Evolutionary conservation across 2,329 filamentous ascomycete genomes (phyloP), one percentile per base, ranked within the genome.

Genomic region (Leptographium radiaticola): DNA sequence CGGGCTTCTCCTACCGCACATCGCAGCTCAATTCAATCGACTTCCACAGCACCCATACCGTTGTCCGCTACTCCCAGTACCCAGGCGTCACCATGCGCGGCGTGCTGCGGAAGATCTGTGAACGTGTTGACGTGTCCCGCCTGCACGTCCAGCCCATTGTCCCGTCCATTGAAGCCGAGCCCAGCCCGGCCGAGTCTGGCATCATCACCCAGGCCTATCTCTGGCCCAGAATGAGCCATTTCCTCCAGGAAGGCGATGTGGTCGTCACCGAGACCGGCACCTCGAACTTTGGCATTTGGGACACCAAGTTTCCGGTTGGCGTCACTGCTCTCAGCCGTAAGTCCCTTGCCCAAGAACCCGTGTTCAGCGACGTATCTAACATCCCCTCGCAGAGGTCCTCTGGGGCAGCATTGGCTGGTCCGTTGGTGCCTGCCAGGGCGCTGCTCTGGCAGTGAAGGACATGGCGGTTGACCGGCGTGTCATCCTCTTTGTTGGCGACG

Each of bases 261-360:
- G 73, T 95, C 53, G 78, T 95, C 51, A 91, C 89, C 0, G 89
- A 94, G 67, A 95, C 89, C 2, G 89, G 89, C 42, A 95, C 89
- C 0, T 75, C 88, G 55, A 91, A 89, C 70, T 91, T 94, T 66
- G 89, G 89, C 54, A 87, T 93, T 62, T 89, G 86, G 80, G 87
- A 90, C 55, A 90, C 88, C 6, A 79, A 79, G 44, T 93, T 95
- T 70, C 89, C 89, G 0, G 66, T 73, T 3, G 76, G 78, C n/a
- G 86, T 90, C n/a, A 87, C 79, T 9, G 58, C 56, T 3, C 53
- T 60, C 18, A 60, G 58, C 54, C 59, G 86, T 89, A 64, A 83
- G 76, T 55, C 18, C 7, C 6, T 8, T n/a, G n/a, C 13, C 16
- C 8, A 11, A n/a, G 6, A 38, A 20, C 16, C 7, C 38, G 4